A percentile compares a stretch with the other conserved stretches of the same genome.
Evolutionary conservation across 257 asterid species (phyloP).

Genomic region (Scutellaria baicalensis): DNA sequence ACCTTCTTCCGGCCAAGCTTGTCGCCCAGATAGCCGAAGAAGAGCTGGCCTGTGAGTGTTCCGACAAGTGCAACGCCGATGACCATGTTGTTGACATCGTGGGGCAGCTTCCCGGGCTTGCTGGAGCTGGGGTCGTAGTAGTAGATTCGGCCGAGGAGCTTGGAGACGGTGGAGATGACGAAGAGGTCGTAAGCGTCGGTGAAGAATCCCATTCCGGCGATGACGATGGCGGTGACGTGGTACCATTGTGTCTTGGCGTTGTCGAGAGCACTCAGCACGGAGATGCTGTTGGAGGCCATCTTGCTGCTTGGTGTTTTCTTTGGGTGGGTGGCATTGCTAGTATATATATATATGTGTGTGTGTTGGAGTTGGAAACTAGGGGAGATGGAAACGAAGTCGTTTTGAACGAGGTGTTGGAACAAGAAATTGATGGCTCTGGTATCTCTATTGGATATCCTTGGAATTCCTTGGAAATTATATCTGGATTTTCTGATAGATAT

Average conservation of each 20-base stretch:
- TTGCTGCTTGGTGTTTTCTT: background rate
- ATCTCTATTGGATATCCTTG: no score
- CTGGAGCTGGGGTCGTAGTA: conserved; percentile 12
- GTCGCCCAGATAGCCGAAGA: no score
- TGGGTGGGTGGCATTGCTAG: conserved; percentile 4
- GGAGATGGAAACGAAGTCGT: conserved; percentile 2
- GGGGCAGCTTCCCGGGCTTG: conserved; percentile 27
- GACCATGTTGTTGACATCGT: conserved; percentile 16
- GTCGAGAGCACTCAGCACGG: conserved; percentile 27
- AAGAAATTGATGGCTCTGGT: conserved; percentile 28
- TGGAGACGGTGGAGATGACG: conserved; percentile 7
- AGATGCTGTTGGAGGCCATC: conserved; percentile 25
- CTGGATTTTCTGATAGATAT: no score
- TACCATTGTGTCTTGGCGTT: conserved; percentile 27
- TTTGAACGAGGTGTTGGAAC: conserved; percentile 15
- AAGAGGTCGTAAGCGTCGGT: conserved; percentile 27
- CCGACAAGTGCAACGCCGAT: conserved; percentile 27
- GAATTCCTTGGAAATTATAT: no score
- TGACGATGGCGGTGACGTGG: conserved; percentile 23
- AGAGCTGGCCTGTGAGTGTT: conserved; percentile 23
- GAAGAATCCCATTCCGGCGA: conserved; percentile 34
- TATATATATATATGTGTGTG: background rate
- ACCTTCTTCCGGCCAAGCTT: conserved; percentile 26
- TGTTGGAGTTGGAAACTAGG: background rate
- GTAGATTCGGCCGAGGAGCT: conserved; percentile 24